A percentile compares a stretch with the other conserved stretches of the same genome.
Conservation (phyloP, 805 yeast species). For the Ogataea trehalophila region DNA sequence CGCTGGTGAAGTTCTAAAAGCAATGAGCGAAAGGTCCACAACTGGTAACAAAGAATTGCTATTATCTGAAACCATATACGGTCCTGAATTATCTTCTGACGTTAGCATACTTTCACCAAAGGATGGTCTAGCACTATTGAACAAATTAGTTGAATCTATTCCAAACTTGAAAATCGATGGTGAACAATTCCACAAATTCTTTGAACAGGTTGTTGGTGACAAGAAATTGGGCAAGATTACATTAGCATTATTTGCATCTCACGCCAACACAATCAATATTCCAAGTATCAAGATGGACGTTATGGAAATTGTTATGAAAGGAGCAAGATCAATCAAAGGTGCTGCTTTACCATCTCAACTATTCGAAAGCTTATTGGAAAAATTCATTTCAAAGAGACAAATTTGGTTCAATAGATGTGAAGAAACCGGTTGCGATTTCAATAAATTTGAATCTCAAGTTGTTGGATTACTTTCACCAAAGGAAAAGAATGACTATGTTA, state of each 20-base stretch:
- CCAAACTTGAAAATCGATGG: conserved; percentile 47
- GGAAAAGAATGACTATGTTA: conserved; percentile 53
- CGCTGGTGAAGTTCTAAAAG: conserved; percentile 34
- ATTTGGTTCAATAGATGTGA: conserved; percentile 40
- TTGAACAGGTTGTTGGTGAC: conserved; percentile 37
- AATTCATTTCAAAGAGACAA: conserved; percentile 44
- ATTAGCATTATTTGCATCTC: conserved; percentile 64
- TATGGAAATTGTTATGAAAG: conserved; percentile 40
- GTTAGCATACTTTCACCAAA: conserved; percentile 59
- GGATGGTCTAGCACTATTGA: conserved; percentile 49
- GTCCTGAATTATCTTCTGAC: conserved; percentile 35
- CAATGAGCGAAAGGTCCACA: conserved; percentile 33
- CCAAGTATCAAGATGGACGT: conserved; percentile 54
- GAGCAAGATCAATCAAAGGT: conserved; percentile 35
- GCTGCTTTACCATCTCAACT: conserved; percentile 43
- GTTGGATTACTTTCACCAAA: conserved; percentile 56
- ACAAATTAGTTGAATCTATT: conserved; percentile 32
- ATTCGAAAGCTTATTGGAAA: conserved; percentile 40
- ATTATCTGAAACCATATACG: conserved; percentile 56
- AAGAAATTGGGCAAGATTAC: conserved; percentile 52
- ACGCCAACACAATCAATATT: conserved; percentile 47
- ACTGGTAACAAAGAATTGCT: conserved; percentile 36
- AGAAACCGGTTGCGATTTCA: conserved; percentile 45
- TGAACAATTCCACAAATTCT: conserved; percentile 36
- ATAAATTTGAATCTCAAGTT: conserved; percentile 51